Conservation (phyloP, 176 grass and related monocot genomes). For the Oryza longistaminata region DNA sequence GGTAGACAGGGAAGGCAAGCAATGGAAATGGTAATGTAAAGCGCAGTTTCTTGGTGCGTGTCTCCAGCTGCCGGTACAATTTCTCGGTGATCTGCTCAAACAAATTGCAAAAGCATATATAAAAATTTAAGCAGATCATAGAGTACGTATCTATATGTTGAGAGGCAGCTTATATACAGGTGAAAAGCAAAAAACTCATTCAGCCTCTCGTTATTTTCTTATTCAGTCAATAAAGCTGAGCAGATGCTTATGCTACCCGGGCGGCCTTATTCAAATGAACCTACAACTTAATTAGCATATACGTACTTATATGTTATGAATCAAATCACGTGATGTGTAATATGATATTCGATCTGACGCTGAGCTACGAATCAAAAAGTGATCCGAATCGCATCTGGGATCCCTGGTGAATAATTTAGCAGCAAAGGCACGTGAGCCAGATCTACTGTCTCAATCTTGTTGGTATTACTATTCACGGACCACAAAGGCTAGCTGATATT, state of each 20-base stretch:
- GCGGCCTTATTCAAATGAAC: too few species aligned
- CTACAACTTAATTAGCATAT: neutral
- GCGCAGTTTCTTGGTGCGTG: slow-evolving; percentile 52
- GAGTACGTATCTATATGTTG: neutral
- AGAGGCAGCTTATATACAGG: neutral
- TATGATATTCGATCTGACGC: neutral
- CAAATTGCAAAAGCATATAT: neutral
- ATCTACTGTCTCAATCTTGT: neutral
- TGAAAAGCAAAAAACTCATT: too few species aligned
- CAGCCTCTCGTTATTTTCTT: too few species aligned
- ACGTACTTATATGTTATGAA: neutral
- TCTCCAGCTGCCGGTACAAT: slow-evolving; percentile 50
- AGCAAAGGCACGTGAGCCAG: neutral
- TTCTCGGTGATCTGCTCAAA: slow-evolving; percentile 69
- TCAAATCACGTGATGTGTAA: neutral
- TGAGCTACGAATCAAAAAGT: neutral
- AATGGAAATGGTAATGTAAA: slow-evolving; percentile 66
- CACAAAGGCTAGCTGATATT: neutral
- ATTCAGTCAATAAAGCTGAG: too few species aligned
- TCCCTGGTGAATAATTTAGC: neutral
- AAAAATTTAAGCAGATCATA: neutral
- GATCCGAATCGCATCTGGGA: neutral
- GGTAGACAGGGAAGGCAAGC: slow-evolving; percentile 75
- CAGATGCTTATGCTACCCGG: too few species aligned
- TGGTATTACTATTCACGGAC: neutral